Percentiles rank a stretch among this genome's conserved stretches.
Evolutionary conservation across 1,284 basidiomycete genomes (phyloP).

Genomic region (Papiliotrema flavescens): DNA sequence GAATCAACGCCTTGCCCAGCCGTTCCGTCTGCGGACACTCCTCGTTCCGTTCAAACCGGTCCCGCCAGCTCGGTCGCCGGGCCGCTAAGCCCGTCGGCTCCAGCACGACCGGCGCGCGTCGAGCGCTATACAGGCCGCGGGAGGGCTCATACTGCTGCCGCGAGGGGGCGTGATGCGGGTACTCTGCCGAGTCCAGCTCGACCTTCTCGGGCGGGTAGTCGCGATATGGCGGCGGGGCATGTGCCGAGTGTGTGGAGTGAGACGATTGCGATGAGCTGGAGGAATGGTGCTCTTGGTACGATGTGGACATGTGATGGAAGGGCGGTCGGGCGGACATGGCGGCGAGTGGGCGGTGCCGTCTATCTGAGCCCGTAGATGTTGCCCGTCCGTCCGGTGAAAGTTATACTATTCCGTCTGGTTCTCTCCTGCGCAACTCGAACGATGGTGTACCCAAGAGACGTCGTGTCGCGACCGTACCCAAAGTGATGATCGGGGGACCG

Average conservation of each 20-base stretch:
- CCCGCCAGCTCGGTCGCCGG: neutral
- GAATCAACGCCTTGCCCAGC: constrained; percentile 34
- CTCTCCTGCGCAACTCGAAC: no score
- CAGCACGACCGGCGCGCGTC: neutral
- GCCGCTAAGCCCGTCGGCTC: neutral
- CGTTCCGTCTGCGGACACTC: constrained; percentile 14
- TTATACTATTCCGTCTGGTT: no score
- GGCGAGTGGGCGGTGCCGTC: neutral
- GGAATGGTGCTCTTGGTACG: neutral
- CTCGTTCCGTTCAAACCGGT: neutral
- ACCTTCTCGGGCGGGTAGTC: neutral
- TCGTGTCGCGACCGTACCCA: no score
- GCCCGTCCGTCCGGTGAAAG: no score
- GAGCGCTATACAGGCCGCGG: neutral
- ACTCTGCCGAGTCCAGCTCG: neutral
- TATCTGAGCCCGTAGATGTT: no score
- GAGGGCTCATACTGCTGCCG: neutral
- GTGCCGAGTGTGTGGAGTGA: no score
- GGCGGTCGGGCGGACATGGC: neutral
- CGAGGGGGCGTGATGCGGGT: neutral
- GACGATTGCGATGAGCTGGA: no score
- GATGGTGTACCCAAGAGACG: no score
- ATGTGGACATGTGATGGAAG: neutral
- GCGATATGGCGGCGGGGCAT: no score
- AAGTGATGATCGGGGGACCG: no score